Evolutionary conservation across 768 basidiomycete species (phyloP), one percentile per base, ranked within the genome.

Genomic region (Boletus sensibilis): DNA sequence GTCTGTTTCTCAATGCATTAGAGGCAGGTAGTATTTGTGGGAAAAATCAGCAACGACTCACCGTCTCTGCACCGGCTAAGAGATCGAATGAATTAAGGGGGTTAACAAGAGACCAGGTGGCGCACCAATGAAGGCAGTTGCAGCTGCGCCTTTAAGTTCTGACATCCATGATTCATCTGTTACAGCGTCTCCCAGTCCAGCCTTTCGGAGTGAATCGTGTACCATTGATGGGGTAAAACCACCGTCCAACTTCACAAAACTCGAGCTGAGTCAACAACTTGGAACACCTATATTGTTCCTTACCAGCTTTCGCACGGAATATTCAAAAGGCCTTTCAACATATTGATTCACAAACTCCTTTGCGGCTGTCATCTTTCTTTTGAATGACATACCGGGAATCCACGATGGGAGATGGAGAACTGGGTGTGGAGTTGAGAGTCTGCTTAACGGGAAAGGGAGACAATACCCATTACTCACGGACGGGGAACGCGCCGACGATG

Each of bases 381-480:
- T 55, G 31, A 61, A 61, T 21, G 49, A 50, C 57, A 61, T 58
- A 1, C 44, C 53, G 3, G 56, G 59, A 4, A 58, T 16, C 59
- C 59, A 60, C 9, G 59, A 50, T 1, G 59, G 56, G 4, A 60
- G 39, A 1, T 51, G 10, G 1, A 52, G 35, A 4, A 59, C 58
- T 59, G 20, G 13, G 27, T n/a, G 18, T 2, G 21, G 21, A 11
- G 9, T 49, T 3, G 16, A 37, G 23, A 20, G 6, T 5, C 1
- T 39, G 5, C 6, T 4, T 16, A 20, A n/a, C 25, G 7, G 33
- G 11, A 31, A 10, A 31, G 10, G 31, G 9, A 11, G 1, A 12
- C 11, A 31, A 8, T 5, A 29, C 7, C 1, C 7, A 8, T 10
- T 31, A 31, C 31, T 31, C 31, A 31, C 31, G 4, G 10, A 31